A percentile compares a stretch with the other conserved stretches of the same genome.
phyloP scores from a whole-genome alignment of 805 yeast species.

The Saccharomycopsis oosterbeekiorum region DNA sequence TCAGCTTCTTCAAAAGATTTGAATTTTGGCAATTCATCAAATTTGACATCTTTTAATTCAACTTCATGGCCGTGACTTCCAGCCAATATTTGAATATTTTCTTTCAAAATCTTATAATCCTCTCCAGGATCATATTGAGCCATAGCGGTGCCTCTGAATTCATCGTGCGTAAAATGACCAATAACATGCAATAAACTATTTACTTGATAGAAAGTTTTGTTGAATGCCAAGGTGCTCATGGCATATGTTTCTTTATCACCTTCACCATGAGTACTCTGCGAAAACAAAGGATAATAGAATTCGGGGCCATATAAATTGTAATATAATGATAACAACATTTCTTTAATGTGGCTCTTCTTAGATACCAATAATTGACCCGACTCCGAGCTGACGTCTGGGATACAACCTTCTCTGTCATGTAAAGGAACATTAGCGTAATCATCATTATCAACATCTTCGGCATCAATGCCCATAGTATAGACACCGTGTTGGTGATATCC shows the following conservation, averaged over 20 bases:
- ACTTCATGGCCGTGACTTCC: not conserved
- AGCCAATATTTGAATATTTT: conserved; percentile 20
- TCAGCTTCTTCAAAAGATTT: conserved; percentile 13
- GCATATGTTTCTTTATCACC: conserved; percentile 55
- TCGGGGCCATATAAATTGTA: conserved; percentile 54
- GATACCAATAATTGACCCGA: conserved; percentile 56
- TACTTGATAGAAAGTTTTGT: conserved; percentile 50
- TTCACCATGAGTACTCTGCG: conserved; percentile 46
- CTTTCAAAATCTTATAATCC: conserved; percentile 31
- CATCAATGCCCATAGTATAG: conserved; percentile 26
- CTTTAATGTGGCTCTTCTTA: conserved; percentile 43
- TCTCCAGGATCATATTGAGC: conserved; percentile 47
- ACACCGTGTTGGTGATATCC: conserved; percentile 31
- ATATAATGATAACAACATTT: conserved; percentile 45
- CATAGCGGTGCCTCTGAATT: conserved; percentile 39
- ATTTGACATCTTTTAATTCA: conserved; percentile 9
- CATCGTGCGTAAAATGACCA: conserved; percentile 34
- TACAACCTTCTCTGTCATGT: conserved; percentile 51
- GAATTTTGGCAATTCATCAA: conserved; percentile 4
- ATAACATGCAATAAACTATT: conserved; percentile 46
- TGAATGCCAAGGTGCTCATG: conserved; percentile 49
- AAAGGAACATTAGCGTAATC: conserved; percentile 30
- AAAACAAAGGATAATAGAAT: conserved; percentile 46
- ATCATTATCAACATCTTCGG: not conserved
- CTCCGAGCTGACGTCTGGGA: conserved; percentile 55